Percentiles rank a stretch among this genome's conserved stretches.
These are phyloP conservation scores for Colletotrichum limetticola DNA, from an alignment of 2,329 filamentous ascomycete genomes.

Conservation along the genomic window DNA sequence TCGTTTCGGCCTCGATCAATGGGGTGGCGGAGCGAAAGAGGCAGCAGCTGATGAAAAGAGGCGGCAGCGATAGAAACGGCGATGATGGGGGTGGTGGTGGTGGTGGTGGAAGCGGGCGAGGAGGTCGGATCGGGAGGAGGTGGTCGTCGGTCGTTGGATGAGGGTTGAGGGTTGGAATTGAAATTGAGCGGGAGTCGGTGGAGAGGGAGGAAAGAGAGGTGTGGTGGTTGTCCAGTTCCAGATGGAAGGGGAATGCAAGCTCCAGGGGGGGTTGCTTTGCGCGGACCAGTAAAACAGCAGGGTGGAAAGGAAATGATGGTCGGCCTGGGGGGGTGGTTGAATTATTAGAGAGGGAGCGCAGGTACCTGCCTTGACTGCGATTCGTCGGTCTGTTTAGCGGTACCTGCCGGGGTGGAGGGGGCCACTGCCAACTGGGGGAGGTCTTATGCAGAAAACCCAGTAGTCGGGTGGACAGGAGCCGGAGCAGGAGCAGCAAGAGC, in stretches of 20 bases:
- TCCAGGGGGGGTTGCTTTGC: slow-evolving; percentile 36
- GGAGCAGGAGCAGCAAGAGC: slow-evolving; percentile 13
- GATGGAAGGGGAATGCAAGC: slow-evolving; percentile 38
- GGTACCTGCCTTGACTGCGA: slow-evolving; percentile 18
- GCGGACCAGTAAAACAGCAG: slow-evolving; percentile 36
- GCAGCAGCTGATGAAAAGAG: neutral
- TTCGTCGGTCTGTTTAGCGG: neutral
- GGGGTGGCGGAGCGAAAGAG: slow-evolving; percentile 28
- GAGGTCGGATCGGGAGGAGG: slow-evolving; percentile 32
- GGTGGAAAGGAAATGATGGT: slow-evolving; percentile 37
- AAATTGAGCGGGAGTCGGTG: slow-evolving; percentile 34
- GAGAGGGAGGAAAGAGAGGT: slow-evolving; percentile 36
- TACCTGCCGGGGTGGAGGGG: slow-evolving; percentile 9
- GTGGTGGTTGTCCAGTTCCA: slow-evolving; percentile 35
- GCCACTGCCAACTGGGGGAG: neutral
- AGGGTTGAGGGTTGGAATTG: slow-evolving; percentile 33
- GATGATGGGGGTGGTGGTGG: slow-evolving; percentile 16
- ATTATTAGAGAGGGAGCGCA: slow-evolving; percentile 18
- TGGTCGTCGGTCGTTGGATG: slow-evolving; percentile 34
- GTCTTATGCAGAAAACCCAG: slow-evolving; percentile 32
- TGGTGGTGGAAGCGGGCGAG: slow-evolving; percentile 21
- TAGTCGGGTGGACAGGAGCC: slow-evolving; percentile 24
- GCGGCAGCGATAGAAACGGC: slow-evolving; percentile 1
- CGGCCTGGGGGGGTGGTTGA: slow-evolving; percentile 26
- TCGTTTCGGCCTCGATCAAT: slow-evolving; percentile 20